These are phyloP conservation scores for Colletotrichum sp. DNA, from an alignment of 2,329 filamentous ascomycete genomes.

Conservation along the genomic window DNA sequence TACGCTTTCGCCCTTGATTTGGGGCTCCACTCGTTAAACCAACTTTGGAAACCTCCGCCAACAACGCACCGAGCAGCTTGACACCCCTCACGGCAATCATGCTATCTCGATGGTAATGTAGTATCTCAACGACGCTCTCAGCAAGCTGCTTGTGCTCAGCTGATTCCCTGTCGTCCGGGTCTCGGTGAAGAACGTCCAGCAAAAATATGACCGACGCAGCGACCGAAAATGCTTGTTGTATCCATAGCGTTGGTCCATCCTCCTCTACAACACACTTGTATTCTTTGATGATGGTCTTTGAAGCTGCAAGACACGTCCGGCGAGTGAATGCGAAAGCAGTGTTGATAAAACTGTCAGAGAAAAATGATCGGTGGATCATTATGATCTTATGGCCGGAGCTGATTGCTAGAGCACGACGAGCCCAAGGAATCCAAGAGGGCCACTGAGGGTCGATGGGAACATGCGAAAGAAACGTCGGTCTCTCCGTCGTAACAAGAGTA, in stretches of 20 bases:
- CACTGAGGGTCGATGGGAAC: not conserved
- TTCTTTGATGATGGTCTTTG: constrained; percentile 40
- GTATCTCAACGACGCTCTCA: not conserved
- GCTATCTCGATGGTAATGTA: not conserved
- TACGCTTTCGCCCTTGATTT: not conserved
- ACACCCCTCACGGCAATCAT: not conserved
- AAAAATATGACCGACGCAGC: not conserved
- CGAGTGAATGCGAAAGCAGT: not conserved
- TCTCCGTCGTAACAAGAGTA: constrained; percentile 24
- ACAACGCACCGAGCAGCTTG: not conserved
- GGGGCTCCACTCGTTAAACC: not conserved
- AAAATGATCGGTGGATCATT: not conserved
- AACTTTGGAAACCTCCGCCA: not conserved
- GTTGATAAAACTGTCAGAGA: not conserved
- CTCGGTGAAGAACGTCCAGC: not conserved
- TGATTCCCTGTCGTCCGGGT: not conserved
- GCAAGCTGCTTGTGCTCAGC: not conserved
- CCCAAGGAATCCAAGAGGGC: not conserved
- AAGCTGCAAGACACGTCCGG: constrained; percentile 37
- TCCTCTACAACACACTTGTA: constrained; percentile 23
- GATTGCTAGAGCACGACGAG: not conserved
- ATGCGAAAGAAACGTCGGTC: not conserved
- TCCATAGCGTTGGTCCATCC: constrained; percentile 28
- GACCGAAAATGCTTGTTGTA: constrained; percentile 31
- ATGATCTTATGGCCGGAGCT: not conserved